Evolutionary conservation across 768 basidiomycete species (phyloP).

Genomic region (Pleurotus eryngii): DNA sequence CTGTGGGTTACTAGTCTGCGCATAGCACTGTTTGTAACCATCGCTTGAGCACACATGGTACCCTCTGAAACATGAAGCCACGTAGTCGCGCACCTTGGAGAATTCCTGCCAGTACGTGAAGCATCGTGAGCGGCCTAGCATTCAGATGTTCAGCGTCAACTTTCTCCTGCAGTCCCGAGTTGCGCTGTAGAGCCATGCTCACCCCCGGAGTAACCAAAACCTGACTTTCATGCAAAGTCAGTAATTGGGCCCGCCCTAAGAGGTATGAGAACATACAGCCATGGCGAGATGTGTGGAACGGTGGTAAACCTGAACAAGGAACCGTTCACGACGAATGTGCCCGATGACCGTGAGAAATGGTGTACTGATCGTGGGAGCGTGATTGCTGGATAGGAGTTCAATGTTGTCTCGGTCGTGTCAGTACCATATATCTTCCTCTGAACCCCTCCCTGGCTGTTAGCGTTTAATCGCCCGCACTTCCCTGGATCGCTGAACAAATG

Average conservation of each 20-base stretch:
- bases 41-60: background rate
- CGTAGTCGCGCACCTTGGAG: slow-evolving; percentile 47
- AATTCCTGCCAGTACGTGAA: slow-evolving; percentile 93
- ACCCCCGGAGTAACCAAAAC: slow-evolving; percentile 47
- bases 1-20: slow-evolving; percentile 67
- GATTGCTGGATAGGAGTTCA: background rate
- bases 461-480: too few species aligned
- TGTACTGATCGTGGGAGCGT: background rate
- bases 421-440: too few species aligned
- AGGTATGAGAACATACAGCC: slow-evolving; percentile 29
- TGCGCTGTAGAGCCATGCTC: slow-evolving; percentile 4
- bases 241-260: background rate
- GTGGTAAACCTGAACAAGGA: background rate
- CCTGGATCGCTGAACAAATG: slow-evolving; percentile 19
- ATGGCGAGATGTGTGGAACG: slow-evolving; percentile 16
- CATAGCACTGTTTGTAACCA: slow-evolving; percentile 68
- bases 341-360: background rate
- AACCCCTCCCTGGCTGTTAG: too few species aligned
- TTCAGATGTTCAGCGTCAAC: background rate
- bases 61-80: background rate
- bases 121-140: slow-evolving; percentile 75
- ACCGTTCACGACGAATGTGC: slow-evolving; percentile 6
- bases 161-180: background rate
- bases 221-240: slow-evolving; percentile 31
- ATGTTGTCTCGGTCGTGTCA: too few species aligned